Percentiles rank a stretch among this genome's conserved stretches.
Evolutionary conservation across 371 early-diverging fungal genomes (phyloP).

Genomic region (Synchytrium microbalum): DNA sequence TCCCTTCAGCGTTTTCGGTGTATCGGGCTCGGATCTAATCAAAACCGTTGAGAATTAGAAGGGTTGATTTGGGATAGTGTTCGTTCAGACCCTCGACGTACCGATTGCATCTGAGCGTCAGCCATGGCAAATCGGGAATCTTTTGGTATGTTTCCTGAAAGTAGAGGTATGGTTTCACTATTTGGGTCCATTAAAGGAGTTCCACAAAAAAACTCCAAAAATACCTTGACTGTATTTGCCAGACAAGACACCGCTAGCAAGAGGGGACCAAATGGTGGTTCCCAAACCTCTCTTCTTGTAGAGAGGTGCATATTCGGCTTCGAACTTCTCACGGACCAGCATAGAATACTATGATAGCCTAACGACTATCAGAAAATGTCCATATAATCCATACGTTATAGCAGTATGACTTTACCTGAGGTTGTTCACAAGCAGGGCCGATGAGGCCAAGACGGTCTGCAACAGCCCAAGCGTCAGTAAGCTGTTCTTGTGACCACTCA

Average conservation of each 20-base stretch:
- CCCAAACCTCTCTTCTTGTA: constrained; percentile 65
- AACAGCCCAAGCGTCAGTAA: constrained; percentile 66
- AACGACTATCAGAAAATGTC: constrained; percentile 27
- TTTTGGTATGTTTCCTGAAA: not conserved
- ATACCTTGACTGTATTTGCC: constrained; percentile 69
- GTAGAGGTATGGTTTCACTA: too few relatives aligned
- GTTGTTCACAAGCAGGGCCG: constrained; percentile 50
- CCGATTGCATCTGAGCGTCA: not conserved
- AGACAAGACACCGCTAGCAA: constrained; percentile 55
- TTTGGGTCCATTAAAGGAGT: too few relatives aligned
- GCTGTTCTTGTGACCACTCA: constrained; percentile 77
- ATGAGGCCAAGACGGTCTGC: constrained; percentile 61
- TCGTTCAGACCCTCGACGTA: too few relatives aligned
- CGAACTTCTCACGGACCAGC: constrained; percentile 72
- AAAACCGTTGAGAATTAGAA: too few relatives aligned
- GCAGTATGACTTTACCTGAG: not conserved
- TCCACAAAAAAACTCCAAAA: too few relatives aligned
- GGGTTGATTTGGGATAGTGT: too few relatives aligned
- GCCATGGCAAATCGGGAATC: not conserved
- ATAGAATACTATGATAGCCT: constrained; percentile 85
- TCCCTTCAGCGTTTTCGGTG: constrained; percentile 24
- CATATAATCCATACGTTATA: not conserved
- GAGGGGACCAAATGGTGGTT: constrained; percentile 72
- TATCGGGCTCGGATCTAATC: not conserved
- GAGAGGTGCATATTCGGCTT: constrained; percentile 63